Conservation (phyloP, 768 basidiomycete genomes). For the Podaxis pistillaris region DNA sequence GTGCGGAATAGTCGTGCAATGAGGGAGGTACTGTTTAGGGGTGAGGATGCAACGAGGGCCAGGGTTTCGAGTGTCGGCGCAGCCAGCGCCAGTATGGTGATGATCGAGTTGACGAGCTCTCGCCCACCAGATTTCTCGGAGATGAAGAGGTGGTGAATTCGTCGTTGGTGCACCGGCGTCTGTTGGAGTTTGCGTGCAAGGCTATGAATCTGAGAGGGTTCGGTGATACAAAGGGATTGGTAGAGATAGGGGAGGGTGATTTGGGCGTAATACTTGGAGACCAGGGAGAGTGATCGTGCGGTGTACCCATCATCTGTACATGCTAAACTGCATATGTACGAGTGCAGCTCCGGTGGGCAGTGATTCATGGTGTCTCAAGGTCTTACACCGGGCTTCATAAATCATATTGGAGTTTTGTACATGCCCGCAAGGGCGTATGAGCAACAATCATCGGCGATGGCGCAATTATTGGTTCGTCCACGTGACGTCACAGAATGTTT, state of each 20-base stretch:
- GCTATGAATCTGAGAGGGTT: conserved; percentile 24
- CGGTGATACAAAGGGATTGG: conserved; percentile 35
- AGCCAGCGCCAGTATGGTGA: conserved; percentile 34
- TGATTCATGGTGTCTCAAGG: conserved; percentile 26
- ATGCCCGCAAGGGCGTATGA: background rate
- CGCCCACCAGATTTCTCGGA: conserved; percentile 25
- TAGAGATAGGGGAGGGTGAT: conserved; percentile 38
- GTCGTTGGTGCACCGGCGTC: conserved; percentile 34
- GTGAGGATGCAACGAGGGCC: conserved; percentile 33
- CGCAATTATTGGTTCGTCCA: conserved; percentile 11
- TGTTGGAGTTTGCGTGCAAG: conserved; percentile 30
- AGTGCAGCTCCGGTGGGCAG: conserved; percentile 44
- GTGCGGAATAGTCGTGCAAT: conserved; percentile 43
- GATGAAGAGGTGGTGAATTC: conserved; percentile 44
- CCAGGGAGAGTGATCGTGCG: conserved; percentile 33
- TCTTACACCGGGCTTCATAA: background rate
- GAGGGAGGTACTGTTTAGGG: conserved; percentile 34
- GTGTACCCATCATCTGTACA: conserved; percentile 39
- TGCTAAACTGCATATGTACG: conserved; percentile 41
- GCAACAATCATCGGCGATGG: conserved; percentile 14
- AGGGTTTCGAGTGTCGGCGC: conserved; percentile 42
- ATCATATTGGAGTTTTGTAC: background rate
- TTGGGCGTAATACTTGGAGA: conserved; percentile 39
- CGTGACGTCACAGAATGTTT: conserved; percentile 5
- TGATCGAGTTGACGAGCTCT: conserved; percentile 13